Evolutionary conservation across 805 yeast genomes (phyloP).

Genomic region (Wickerhamiella allomyrinae): DNA sequence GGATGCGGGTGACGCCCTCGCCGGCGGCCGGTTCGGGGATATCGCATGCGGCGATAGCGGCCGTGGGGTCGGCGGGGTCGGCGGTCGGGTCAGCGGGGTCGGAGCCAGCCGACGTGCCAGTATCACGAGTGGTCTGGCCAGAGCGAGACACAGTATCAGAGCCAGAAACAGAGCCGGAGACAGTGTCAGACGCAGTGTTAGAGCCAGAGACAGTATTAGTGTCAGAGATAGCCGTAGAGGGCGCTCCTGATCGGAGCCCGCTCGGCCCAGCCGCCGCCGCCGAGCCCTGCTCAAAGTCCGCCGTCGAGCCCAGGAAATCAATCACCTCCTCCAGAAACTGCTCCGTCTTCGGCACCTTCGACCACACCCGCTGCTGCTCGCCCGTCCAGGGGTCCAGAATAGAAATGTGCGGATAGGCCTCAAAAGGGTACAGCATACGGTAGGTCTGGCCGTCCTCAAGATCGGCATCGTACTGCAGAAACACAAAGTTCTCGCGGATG

Average conservation of each 20-base stretch:
- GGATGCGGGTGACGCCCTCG: conserved; percentile 51
- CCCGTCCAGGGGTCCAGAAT: conserved; percentile 93
- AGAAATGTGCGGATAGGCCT: conserved; percentile 69
- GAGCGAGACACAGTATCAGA: background rate
- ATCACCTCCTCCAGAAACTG: conserved; percentile 54
- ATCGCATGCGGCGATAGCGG: conserved; percentile 34
- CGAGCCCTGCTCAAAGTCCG: background rate
- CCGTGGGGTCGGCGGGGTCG: conserved; percentile 30
- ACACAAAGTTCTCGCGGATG: conserved; percentile 57
- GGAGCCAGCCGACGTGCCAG: background rate
- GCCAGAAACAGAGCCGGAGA: conserved; percentile 15
- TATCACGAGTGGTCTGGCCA: too few species aligned
- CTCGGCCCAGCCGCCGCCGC: background rate
- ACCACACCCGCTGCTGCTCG: conserved; percentile 70
- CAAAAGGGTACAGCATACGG: conserved; percentile 55
- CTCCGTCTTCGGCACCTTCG: conserved; percentile 42
- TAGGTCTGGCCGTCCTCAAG: conserved; percentile 63
- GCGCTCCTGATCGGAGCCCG: background rate
- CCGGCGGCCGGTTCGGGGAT: conserved; percentile 53
- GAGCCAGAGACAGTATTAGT: conserved; percentile 8
- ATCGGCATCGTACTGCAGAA: conserved; percentile 72
- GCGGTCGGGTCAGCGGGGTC: conserved; percentile 12
- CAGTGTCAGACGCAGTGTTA: too few species aligned
- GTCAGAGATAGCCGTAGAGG: background rate
- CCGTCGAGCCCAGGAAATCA: conserved; percentile 37